Conservation (phyloP, 805 yeast species). For the Schwanniomyces polymorphus region DNA sequence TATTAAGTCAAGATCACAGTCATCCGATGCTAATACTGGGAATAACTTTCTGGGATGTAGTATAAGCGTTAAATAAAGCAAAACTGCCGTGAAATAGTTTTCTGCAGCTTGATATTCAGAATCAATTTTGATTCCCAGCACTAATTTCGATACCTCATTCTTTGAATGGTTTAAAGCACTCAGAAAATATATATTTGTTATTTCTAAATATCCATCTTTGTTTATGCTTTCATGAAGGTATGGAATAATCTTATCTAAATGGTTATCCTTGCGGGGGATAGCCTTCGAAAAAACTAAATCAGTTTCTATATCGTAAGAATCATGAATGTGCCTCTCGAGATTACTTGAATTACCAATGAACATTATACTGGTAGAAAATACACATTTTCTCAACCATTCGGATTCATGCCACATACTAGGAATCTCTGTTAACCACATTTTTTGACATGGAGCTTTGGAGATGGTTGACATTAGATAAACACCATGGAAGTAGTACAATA, state of each 20-base stretch:
- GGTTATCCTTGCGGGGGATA: too few species aligned
- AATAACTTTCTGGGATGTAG: conserved; percentile 26
- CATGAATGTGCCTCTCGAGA: neutral
- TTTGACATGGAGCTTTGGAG: neutral
- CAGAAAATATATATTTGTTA: conserved; percentile 23
- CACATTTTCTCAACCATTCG: conserved; percentile 15
- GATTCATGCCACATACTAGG: conserved; percentile 16
- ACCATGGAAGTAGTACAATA: conserved; percentile 18
- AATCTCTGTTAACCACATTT: conserved; percentile 12
- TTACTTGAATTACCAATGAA: conserved; percentile 16
- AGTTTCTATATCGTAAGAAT: neutral
- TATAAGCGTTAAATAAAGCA: conserved; percentile 24
- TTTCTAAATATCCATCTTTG: neutral
- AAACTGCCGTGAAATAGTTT: conserved; percentile 15
- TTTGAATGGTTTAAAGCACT: conserved; percentile 14
- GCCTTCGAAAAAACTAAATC: neutral
- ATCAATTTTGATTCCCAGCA: neutral
- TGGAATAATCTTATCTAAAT: neutral
- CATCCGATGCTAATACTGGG: conserved; percentile 21
- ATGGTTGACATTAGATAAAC: conserved; percentile 7
- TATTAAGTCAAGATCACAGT: conserved; percentile 18
- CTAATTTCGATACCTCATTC: conserved; percentile 3
- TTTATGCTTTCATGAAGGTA: neutral
- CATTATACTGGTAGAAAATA: conserved; percentile 17
- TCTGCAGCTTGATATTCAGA: conserved; percentile 14